Evolutionary conservation across 2,329 filamentous ascomycete species (phyloP), one percentile per base, ranked within the genome.

Genomic region (Nothophoma quercina): DNA sequence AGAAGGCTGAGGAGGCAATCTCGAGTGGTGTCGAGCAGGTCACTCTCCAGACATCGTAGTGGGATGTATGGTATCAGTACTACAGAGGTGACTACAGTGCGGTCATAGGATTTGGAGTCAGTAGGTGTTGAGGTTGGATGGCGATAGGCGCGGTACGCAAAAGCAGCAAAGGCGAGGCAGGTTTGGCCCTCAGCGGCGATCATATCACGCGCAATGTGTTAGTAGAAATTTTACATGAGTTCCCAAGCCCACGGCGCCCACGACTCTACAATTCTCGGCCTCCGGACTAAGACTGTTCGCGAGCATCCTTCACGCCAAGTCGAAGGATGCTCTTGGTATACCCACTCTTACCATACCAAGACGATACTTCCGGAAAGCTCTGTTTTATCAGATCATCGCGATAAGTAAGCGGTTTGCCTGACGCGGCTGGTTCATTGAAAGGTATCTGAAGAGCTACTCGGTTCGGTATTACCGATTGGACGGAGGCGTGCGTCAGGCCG

Each of bases 11-110:
- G 8, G 76, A 78, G 45, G 78, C 79, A 56, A 75, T 80, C 4
- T 69, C 70, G 0, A 73, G 77, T 42, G 78, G 78, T 2, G 72
- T 78, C 5, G 73, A 75, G 66, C 77, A 79, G 60, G 76, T 77
- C 18, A 69, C 67, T 12, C 63, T 81, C 51, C 78, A 79, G 65
- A 79, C 66, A 8, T 74, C 72, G 21, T 74, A 69, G 62, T 34
- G n/a, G 9, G 18, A 39, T 22, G 5, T 45, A 3, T 40, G 34
- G 16, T 34, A 7, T 3, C 3, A 12, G 9, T 28, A 9, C 12
- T 34, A 23, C 18, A 23, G 26, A 23, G 18, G 30, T 2, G 22
- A 19, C 9, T 16, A 18, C n/a, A 34, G 28, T 21, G 9, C 26
- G 16, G 40, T 21, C 36, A 35, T 34, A 18, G 18, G 13, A 25